Evolutionary conservation across 2,329 filamentous ascomycete species (phyloP), one percentile per base, ranked within the genome.

Genomic region (Tolypocladium inflatum): DNA sequence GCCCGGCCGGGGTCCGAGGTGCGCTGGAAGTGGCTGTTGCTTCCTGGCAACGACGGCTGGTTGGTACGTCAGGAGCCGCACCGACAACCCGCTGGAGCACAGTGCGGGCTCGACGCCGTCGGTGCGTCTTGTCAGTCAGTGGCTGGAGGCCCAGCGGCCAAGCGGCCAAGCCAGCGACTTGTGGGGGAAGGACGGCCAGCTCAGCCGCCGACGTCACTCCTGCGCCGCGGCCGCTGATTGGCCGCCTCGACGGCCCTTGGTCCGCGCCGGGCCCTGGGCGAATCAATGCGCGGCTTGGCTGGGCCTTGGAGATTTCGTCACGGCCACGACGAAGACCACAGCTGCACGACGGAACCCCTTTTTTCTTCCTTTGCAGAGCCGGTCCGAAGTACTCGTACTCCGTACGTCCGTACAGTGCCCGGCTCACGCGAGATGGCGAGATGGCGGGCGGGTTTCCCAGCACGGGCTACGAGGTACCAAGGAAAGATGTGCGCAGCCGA

Each of bases 171-270:
- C 23, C 23, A 4, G 17, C 23, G 45, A 19, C n/a, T 51, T 56
- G 55, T 56, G 42, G 50, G 56, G 55, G 26, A 38, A 33, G 21
- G 30, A n/a, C 35, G 37, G 56, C 8, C 39, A 35, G 21, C 50
- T 11, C 50, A 57, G 56, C 56, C 56, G 42, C 56, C 56, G 56
- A 57, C 56, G 56, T 57, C 56, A 57, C 51, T 33, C n/a, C 11
- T 23, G 53, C 33, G 23, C 23, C 21, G 45, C 45, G 23, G 30
- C 56, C 35, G 13, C 30, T 54, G 23, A 43, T 55, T 53, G 38
- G 45, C 30, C 13, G n/a, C 15, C 35, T 53, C n/a, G 50, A 30
- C 50, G 50, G n/a, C n/a, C 33, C 23, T 4, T 3, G 26, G 26
- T 30, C 26, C 15, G 13, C 26, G 26, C n/a, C 13, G 13, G 13